Base-by-base conservation (phyloP, 1,284 basidiomycete species). In the Fomitopsis palustris region DNA sequence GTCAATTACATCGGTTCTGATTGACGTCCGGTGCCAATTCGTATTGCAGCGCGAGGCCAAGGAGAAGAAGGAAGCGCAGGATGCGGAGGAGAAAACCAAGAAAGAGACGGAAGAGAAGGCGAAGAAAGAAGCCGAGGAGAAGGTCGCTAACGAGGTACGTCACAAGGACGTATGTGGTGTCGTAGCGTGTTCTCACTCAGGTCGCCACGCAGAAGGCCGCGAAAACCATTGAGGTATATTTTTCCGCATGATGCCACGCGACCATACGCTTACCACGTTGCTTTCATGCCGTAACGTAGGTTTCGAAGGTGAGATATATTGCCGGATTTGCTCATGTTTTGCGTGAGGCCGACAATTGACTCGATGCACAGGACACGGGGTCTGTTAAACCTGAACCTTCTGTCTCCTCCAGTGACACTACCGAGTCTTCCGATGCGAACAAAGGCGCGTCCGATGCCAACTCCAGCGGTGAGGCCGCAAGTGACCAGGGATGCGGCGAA, bases 31-130 rank as follows among this genome's bases (percentile, higher is more conserved):
- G 60, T 72, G 65, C 17, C 3, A 61, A 65, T 62, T 55, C 57
- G 53, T 43, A 61, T 58, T 42, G 42, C 68, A 89, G 88, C 85
- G 83, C 55, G 88, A 90, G 69, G 88, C 86, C 23, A 85, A 86
- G 69, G 88, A 90, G 70, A 87, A 86, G 75, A 84, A 86, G 64
- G 88, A 89, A 74, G 82, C 79, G 70, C 25, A 73, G 37, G 62
- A 74, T 67, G 69, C 75, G 42, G 77, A 79, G 58, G 78, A 79
- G 64, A 71, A 75, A 58, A 75, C 74, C 49, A 73, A 73, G 62
- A 77, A 78, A 69, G 78, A 78, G 69, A 69, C 45, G 14, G 45
- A 29, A 17, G 45, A 47, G 25, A 47, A 27, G 16, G 68, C 25
- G 19, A 47, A 47, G 31, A 52, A 35, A 19, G 49, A 52, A 29